Percentiles rank a stretch among this genome's conserved stretches.
Conservation (phyloP, 805 yeast genomes). For the Clavispora phyllophila region DNA sequence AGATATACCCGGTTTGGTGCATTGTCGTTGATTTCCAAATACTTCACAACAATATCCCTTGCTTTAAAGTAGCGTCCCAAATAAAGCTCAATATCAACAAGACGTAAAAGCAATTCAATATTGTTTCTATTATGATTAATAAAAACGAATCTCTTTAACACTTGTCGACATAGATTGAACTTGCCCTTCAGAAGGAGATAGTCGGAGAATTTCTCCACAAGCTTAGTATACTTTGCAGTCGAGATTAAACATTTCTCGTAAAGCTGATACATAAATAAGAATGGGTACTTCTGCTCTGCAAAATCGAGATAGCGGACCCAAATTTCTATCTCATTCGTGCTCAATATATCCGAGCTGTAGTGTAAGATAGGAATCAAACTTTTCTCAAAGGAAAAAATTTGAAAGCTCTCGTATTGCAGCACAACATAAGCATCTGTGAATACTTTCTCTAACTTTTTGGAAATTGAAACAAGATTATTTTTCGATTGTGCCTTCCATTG, state of each 20-base stretch:
- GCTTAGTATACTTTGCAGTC: conserved; percentile 38
- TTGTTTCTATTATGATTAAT: conserved; percentile 14
- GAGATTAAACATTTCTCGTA: conserved; percentile 48
- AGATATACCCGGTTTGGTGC: conserved; percentile 34
- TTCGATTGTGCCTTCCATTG: conserved; percentile 8
- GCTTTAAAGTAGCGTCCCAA: conserved; percentile 35
- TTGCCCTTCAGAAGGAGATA: conserved; percentile 27
- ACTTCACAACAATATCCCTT: conserved; percentile 25
- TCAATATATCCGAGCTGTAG: conserved; percentile 13
- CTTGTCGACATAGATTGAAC: conserved; percentile 33
- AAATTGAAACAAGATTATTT: conserved; percentile 23
- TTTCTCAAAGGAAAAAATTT: conserved; percentile 47
- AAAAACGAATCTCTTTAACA: conserved; percentile 33
- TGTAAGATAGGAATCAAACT: conserved; percentile 22
- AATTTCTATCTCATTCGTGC: conserved; percentile 45
- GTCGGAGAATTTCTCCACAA: conserved; percentile 50
- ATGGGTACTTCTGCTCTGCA: conserved; percentile 37
- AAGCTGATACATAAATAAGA: conserved; percentile 20
- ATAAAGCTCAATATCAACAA: conserved; percentile 42
- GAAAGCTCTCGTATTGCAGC: conserved; percentile 49
- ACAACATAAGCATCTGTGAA: conserved; percentile 51
- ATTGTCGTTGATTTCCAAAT: conserved; percentile 16
- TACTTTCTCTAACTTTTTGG: conserved; percentile 38
- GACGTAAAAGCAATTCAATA: conserved; percentile 29
- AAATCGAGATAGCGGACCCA: conserved; percentile 59